Percentiles rank a stretch among this genome's conserved stretches.
Conservation (phyloP, 169 alveolate species). For the Plasmodium billcollinsi region DNA sequence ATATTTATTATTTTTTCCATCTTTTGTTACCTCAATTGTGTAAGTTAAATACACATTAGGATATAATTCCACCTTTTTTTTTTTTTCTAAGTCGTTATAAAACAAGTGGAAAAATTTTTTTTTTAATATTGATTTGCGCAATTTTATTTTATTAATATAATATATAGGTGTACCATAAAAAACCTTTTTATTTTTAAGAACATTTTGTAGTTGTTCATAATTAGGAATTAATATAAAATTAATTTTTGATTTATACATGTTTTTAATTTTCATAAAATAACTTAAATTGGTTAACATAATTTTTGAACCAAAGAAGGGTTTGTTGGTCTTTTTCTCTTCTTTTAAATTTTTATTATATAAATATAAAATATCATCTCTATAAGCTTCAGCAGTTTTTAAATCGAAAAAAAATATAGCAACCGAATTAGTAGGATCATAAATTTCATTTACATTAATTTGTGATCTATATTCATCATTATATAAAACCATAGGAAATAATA, state of each 20-base stretch:
- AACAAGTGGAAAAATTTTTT: slow-evolving; percentile 54
- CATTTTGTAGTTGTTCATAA: slow-evolving; percentile 46
- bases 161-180: slow-evolving; percentile 72
- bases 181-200: slow-evolving; percentile 50
- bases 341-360: slow-evolving; percentile 59
- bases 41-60: slow-evolving; percentile 51
- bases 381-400: slow-evolving; percentile 74
- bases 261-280: slow-evolving; percentile 36
- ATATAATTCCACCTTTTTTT: slow-evolving; percentile 22
- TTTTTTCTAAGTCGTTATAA: slow-evolving; percentile 19
- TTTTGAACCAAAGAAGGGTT: slow-evolving; percentile 53
- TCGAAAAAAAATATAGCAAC: slow-evolving; percentile 61
- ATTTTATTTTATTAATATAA: slow-evolving; percentile 43
- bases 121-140: slow-evolving; percentile 30
- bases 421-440: slow-evolving; percentile 29
- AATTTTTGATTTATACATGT: slow-evolving; percentile 8
- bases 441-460: slow-evolving; percentile 38
- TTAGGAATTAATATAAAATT: slow-evolving; percentile 57
- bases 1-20: neutral
- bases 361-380: slow-evolving; percentile 53
- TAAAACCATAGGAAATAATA: slow-evolving; percentile 36
- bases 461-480: slow-evolving; percentile 24
- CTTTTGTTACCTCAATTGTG: slow-evolving; percentile 17
- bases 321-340: slow-evolving; percentile 51
- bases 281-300: slow-evolving; percentile 42